Evolutionary conservation across 2,329 filamentous ascomycete species (phyloP).

Genomic region (Fusarium piperis): DNA sequence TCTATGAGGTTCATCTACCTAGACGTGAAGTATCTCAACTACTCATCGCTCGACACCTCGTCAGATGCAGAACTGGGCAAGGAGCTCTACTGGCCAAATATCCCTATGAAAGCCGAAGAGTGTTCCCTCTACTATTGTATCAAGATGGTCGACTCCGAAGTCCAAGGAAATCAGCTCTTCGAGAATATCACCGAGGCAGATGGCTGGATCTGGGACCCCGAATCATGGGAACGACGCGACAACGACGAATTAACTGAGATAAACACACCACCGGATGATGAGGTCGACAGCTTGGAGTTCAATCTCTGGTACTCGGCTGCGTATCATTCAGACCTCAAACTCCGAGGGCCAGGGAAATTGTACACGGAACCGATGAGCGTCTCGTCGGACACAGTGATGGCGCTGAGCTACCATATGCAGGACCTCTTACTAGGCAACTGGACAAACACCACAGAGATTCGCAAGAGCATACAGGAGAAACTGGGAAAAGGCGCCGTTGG

Average conservation of each 20-base stretch:
- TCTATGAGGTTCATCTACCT: slow-evolving; percentile 20
- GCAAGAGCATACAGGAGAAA: not conserved
- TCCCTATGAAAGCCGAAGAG: slow-evolving; percentile 6
- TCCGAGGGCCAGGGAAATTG: not conserved
- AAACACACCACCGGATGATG: not conserved
- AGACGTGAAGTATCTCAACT: not conserved
- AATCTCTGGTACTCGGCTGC: not conserved
- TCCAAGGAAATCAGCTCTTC: slow-evolving; percentile 1
- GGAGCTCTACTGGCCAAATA: slow-evolving; percentile 3
- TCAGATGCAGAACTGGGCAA: not conserved
- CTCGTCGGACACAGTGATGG: not conserved
- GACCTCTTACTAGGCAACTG: not conserved
- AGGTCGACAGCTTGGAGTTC: slow-evolving; percentile 1
- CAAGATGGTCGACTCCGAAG: slow-evolving; percentile 1
- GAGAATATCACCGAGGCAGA: not conserved
- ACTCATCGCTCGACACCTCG: not conserved
- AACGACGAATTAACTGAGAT: not conserved
- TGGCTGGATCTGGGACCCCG: not conserved
- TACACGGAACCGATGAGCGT: not conserved
- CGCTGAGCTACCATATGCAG: slow-evolving; percentile 9
- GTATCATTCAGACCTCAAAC: not conserved
- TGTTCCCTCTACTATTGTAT: slow-evolving; percentile 22
- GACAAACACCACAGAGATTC: not conserved
- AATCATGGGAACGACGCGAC: slow-evolving; percentile 2
- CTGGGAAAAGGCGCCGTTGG: slow-evolving; percentile 5